Base-by-base conservation (phyloP, 352 stramenopile genomes). In the Globisporangium sylvaticum region DNA sequence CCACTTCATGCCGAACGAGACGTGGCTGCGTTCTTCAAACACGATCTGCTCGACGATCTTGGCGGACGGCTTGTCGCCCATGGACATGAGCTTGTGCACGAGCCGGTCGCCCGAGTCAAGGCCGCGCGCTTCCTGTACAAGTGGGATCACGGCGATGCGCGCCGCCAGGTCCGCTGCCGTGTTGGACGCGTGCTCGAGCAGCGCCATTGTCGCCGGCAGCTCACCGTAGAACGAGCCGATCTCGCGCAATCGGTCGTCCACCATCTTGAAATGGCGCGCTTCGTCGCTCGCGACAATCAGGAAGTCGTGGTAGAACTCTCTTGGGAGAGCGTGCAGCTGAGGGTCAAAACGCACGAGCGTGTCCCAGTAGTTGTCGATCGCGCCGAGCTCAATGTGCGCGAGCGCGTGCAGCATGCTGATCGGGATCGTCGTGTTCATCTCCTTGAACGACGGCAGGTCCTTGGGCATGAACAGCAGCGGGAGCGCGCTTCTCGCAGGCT, bases 361-460 rank as follows among this genome's bases (percentile, higher is more conserved):
- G 68, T 95, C 87, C 87, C 85, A 94, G 68, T 95, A 95, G 62
- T 95, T 95, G 69, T 95, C 87, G 62, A 95, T 89, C 1, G 87
- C 87, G 20, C 87, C 87, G 48, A 95, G 77, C 64, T 95, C 87
- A 67, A 95, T 95, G 73, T 95, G 87, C 24, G 78, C 87, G n/a
- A 95, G 74, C 7, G 84, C 82, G 53, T 95, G 87, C 9, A 95
- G 75, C 78, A 95, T 95, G 62, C 79, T 73, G 27, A 94, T 72
- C 0, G 84, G 80, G 31, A 94, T 86, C 54, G 73, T 70, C n/a
- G 77, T 76, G 65, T 87, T 68, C 48, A 91, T 72, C 65, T 83
- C 70, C 61, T 94, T 95, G 46, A 86, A 75, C 12, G 62, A 80
- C 31, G 87, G 87, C 80, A 95, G 84, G 27, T 87, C 64, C 63